Percentiles rank a stretch among this genome's conserved stretches.
These are phyloP conservation scores for Magnolia sinica DNA, from an alignment of 164 flowering plant species.

Conservation along the genomic window DNA sequence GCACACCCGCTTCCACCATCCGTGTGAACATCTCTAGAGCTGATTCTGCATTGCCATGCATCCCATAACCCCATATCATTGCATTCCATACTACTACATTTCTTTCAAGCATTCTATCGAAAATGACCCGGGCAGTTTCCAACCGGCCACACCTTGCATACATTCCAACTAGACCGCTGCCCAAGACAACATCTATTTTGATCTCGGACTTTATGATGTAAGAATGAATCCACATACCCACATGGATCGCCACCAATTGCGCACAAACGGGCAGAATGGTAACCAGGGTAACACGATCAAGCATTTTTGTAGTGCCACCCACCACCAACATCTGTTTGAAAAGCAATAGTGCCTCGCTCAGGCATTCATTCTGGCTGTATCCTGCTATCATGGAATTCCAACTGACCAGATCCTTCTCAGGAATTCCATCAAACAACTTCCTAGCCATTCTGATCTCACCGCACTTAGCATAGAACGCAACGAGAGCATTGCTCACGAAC, in stretches of 20 bases:
- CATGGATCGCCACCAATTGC: constrained; percentile 28
- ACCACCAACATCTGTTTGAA: constrained; percentile 23
- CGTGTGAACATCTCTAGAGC: constrained; percentile 28
- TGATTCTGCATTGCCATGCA: constrained; percentile 29
- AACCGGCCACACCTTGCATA: constrained; percentile 38
- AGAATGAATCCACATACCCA: constrained; percentile 42
- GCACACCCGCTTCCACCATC: constrained; percentile 31
- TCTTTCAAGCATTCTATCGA: constrained; percentile 23
- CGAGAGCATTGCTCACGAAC: constrained; percentile 43
- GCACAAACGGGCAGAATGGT: constrained; percentile 37
- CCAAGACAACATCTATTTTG: constrained; percentile 30
- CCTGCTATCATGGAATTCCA: constrained; percentile 51
- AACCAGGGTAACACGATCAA: constrained; percentile 37
- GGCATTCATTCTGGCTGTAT: constrained; percentile 27
- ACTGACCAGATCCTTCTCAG: constrained; percentile 34
- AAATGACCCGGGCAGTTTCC: constrained; percentile 22
- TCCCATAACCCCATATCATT: constrained; percentile 40
- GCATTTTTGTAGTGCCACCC: not conserved
- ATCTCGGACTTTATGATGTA: constrained; percentile 34
- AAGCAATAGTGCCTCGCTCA: constrained; percentile 27
- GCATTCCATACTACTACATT: constrained; percentile 38
- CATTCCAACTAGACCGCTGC: constrained; percentile 38
- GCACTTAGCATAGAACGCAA: constrained; percentile 38
- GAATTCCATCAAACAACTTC: constrained; percentile 36
- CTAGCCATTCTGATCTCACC: constrained; percentile 21